These are phyloP conservation scores for Leucosporidium yakuticum DNA, from an alignment of 768 basidiomycete genomes.

Conservation along the genomic window DNA sequence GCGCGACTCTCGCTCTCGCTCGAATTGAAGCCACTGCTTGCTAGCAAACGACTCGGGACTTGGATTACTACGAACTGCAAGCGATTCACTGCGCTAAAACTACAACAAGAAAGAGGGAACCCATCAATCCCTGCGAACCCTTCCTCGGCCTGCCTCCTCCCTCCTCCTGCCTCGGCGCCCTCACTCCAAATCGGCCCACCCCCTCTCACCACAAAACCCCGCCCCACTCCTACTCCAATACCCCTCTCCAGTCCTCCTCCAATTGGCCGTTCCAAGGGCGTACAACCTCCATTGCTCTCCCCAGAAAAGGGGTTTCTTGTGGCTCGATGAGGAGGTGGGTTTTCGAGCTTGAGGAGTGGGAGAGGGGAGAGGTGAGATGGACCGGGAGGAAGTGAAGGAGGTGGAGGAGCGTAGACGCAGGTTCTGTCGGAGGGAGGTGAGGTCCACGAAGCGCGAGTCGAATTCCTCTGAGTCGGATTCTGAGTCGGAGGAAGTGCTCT, in stretches of 20 bases:
- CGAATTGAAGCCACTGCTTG: too few relatives aligned
- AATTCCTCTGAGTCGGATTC: background rate
- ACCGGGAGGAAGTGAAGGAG: too few relatives aligned
- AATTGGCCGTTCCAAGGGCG: background rate
- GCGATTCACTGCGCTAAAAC: background rate
- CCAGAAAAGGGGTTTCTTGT: background rate
- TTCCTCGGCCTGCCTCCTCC: too few relatives aligned
- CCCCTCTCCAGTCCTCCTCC: conserved; percentile 1
- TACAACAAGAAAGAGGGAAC: background rate
- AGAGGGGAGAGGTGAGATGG: too few relatives aligned
- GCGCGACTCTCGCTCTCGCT: too few relatives aligned
- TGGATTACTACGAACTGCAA: too few relatives aligned
- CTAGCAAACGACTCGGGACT: too few relatives aligned
- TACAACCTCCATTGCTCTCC: background rate
- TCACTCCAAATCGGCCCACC: conserved; percentile 1
- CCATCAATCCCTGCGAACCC: too few relatives aligned
- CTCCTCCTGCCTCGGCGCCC: background rate
- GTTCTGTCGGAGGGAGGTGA: background rate
- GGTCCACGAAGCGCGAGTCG: background rate
- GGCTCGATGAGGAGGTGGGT: too few relatives aligned
- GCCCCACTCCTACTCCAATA: background rate
- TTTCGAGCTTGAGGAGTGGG: too few relatives aligned
- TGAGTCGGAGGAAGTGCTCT: too few relatives aligned
- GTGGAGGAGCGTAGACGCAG: too few relatives aligned
- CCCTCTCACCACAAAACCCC: background rate